Evolutionary conservation across 257 asterid genomes (phyloP), one percentile per base, ranked within the genome.

Genomic region (Scutellaria minor): DNA sequence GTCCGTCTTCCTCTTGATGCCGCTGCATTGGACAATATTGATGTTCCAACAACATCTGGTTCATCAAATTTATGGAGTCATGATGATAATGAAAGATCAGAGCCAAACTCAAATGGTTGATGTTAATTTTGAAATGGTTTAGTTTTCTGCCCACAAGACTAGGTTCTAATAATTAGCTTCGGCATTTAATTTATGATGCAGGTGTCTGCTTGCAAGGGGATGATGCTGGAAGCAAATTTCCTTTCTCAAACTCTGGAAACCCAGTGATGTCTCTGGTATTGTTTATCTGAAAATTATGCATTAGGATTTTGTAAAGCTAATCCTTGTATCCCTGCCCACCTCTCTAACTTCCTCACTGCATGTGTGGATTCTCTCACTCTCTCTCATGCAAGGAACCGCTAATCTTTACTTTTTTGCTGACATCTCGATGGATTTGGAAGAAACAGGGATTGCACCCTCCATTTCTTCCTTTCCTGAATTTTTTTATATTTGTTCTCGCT

Each of bases 221-320:
- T 79, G 93, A 85, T 73, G 45, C 84, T 40, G 91, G 85, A 66
- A 80, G 71, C 79, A 73, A 83, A 54, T 79, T 94, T 79, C 97
- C 95, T 74, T 91, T 94, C 75, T 73, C 85, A 50, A 79, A 85
- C 69, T 79, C 88, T 71, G 96, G 84, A 61, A 94, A 94, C 81
- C 97, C 99, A 24, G 97, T 91, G 66, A 91, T 90, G 95, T 76
- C 85, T 76, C 83, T 89, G 96, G 99, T 94, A 82, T 62, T 53
- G 70, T 78, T 74, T 69, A 52, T 57, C 58, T 12, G 5, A 31
- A 7, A 52, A 78, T 62, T 58, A 54, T 54, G 46, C 71, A 45
- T 69, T 61, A 31, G 61, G 31, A 64, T 61, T 42, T 27, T 6
- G 39, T 45, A 24, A 50, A 47, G 46, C 71, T 77, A 64, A 44